These are phyloP conservation scores for Meyerozyma smithsonii DNA, from an alignment of 1,139 yeast species.

Conservation along the genomic window DNA sequence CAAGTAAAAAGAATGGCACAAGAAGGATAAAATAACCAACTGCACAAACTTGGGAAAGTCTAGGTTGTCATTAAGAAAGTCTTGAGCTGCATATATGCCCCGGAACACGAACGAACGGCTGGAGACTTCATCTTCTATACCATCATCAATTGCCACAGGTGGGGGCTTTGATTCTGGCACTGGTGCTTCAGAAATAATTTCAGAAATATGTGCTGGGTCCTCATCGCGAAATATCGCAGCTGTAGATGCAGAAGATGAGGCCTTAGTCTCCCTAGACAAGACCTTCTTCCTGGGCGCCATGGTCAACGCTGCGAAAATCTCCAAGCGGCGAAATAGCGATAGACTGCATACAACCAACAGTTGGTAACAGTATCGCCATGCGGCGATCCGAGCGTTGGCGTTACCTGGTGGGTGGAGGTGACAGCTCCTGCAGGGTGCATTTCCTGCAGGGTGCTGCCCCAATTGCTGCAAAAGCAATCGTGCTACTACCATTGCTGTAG, in stretches of 20 bases:
- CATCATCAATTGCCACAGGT: not conserved
- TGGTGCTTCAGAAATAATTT: not conserved
- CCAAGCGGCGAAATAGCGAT: not conserved
- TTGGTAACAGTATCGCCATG: not conserved
- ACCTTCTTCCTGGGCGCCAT: not conserved
- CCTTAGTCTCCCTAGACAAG: not conserved
- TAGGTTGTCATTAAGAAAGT: conserved; percentile 35
- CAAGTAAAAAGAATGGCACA: conserved; percentile 28
- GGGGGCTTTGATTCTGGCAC: not conserved
- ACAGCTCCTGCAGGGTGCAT: not conserved
- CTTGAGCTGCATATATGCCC: conserved; percentile 29
- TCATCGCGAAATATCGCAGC: not conserved
- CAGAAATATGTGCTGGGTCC: not conserved
- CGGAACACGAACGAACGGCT: not conserved
- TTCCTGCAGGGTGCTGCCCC: not conserved
- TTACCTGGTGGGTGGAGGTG: no score
- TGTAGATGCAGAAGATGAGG: not conserved
- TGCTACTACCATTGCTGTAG: not conserved
- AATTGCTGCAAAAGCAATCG: not conserved
- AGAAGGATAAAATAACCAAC: conserved; percentile 25
- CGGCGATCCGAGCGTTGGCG: not conserved
- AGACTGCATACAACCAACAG: not conserved
- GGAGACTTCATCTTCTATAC: not conserved
- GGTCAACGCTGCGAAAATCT: not conserved
- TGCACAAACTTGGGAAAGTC: conserved; percentile 30